Conservation (phyloP, 805 yeast species). For the Lipomyces anomalus region DNA sequence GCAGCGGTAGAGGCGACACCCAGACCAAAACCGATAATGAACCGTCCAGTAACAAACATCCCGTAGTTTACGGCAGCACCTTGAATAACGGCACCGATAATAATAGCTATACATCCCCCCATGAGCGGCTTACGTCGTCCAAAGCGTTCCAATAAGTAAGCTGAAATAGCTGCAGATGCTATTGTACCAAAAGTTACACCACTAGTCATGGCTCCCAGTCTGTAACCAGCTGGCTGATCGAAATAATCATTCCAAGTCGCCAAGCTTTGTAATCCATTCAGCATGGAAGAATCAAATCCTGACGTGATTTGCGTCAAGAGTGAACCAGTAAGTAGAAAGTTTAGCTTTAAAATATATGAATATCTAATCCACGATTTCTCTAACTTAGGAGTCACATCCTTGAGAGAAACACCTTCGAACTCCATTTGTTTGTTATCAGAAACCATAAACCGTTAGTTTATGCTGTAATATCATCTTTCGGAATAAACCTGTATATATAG, state of each 20-base stretch:
- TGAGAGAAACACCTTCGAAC: neutral
- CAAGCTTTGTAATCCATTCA: constrained; percentile 14
- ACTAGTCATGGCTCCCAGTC: constrained; percentile 15
- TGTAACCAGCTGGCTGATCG: constrained; percentile 9
- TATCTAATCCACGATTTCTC: constrained; percentile 36
- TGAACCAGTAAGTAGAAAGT: constrained; percentile 37
- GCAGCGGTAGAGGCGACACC: constrained; percentile 3
- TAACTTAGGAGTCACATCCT: constrained; percentile 25
- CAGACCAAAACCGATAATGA: constrained; percentile 36
- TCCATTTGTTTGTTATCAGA: neutral
- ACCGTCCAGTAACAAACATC: constrained; percentile 37
- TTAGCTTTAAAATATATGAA: constrained; percentile 38
- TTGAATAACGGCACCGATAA: constrained; percentile 37
- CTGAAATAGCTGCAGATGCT: neutral
- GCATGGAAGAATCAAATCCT: constrained; percentile 11
- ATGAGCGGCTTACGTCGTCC: constrained; percentile 27
- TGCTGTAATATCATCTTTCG: no score
- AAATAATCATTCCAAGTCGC: constrained; percentile 7
- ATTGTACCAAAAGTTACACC: constrained; percentile 2
- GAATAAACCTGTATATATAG: no score
- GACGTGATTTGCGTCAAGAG: constrained; percentile 45
- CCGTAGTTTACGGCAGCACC: constrained; percentile 36
- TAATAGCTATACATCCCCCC: constrained; percentile 20
- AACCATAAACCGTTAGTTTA: no score
- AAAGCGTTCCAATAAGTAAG: neutral